Base-by-base conservation (phyloP, 768 basidiomycete genomes). In the Lyophyllum decastes region DNA sequence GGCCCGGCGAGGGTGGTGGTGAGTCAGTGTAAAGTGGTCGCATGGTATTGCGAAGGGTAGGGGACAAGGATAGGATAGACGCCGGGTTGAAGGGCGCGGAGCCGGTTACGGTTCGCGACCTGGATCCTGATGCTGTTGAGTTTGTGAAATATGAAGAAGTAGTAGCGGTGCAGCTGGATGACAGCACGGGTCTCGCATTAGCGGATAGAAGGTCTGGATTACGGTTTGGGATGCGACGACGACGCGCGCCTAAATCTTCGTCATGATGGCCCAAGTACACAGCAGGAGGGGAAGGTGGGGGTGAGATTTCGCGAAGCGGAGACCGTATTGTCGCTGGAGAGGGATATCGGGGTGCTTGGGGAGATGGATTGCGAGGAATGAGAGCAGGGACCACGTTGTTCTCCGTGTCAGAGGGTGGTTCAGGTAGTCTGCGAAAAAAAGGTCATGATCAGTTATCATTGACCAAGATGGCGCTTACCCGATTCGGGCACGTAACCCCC, bases 401-500 rank as follows among this genome's bases (percentile, higher is more conserved):
- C 19, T 52, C 57, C 35, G 24, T 61, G 47, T 50, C 55, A 17
- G 63, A 62, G 46, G 55, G 49, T 27, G 64, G 65, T 52, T 66
- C 65, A 2, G 71, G 66, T 33, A 72, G 62, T 41, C 64, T 72
- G 56, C 64, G 48, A 33, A 59, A 65, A 38, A 62, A n/a, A 60
- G 66, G 43, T 52, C 53, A 46, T 47, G 22, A 45, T 24, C 48
- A 27, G 49, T 53, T 14, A 58, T 38, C 30, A 35, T 30, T 60
- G 43, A 16, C 49, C 53, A 49, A 43, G 34, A 41, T 30, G 40
- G n/a, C 41, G 66, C 82, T 68, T 70, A 92, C 94, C 91, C 86
- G 67, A 94, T 71, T 54, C 92, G 82, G 40, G 70, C 65, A 47
- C 81, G 79, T 19, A 96, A 76, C 24, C 82, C 78, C 43, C 79